These are phyloP conservation scores for Berkeleyomyces basicola DNA, from an alignment of 2,329 filamentous ascomycete species.

Conservation along the genomic window DNA sequence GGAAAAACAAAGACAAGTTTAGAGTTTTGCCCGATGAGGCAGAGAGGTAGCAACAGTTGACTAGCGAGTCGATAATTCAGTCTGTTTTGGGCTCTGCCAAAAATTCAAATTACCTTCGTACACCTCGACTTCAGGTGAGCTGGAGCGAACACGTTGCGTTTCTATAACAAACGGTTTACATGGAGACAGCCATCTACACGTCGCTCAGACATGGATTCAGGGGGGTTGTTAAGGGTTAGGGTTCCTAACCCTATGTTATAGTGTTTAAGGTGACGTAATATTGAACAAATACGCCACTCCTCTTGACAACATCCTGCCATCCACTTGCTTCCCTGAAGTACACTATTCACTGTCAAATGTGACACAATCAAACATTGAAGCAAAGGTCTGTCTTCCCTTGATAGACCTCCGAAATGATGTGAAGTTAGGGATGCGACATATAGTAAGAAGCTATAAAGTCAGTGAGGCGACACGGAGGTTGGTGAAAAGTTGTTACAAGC, in stretches of 20 bases:
- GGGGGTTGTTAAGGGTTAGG: not conserved
- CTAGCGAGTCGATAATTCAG: not conserved
- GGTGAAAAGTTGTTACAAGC: too few species aligned
- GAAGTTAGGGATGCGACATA: too few species aligned
- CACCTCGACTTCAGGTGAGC: not conserved
- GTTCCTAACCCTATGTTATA: not conserved
- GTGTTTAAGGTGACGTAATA: too few species aligned
- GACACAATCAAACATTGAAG: too few species aligned
- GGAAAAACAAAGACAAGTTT: constrained; percentile 13
- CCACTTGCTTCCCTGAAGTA: too few species aligned
- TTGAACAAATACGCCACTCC: not conserved
- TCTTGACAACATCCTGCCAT: too few species aligned
- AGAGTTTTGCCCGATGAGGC: not conserved
- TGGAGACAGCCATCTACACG: not conserved
- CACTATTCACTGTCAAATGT: too few species aligned
- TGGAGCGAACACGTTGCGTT: constrained; percentile 5
- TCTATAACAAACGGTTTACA: not conserved
- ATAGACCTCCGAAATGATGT: too few species aligned
- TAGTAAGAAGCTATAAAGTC: too few species aligned
- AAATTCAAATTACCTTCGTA: not conserved
- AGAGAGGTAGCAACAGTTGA: not conserved
- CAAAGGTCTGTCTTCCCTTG: too few species aligned
- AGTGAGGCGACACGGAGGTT: too few species aligned
- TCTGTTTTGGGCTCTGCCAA: too few species aligned
- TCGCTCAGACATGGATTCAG: not conserved